Percentiles rank a stretch among this genome's conserved stretches.
Evolutionary conservation across 768 basidiomycete species (phyloP).

Genomic region (Boletus rubescentipes): DNA sequence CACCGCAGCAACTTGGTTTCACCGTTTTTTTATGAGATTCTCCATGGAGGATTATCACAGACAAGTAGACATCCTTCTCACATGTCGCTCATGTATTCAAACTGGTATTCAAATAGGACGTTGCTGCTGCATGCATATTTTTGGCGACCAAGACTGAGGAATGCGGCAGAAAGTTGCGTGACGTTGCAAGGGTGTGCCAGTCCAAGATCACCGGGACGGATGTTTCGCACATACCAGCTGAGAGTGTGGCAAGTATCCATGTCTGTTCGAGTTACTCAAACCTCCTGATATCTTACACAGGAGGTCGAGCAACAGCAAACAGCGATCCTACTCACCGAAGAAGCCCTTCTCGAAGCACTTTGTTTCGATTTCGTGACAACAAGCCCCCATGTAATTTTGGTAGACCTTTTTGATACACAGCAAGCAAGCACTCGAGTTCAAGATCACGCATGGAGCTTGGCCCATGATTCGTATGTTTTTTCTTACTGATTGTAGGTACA

Average conservation of each 20-base stretch:
- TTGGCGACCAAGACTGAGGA: slow-evolving; percentile 92
- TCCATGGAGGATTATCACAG: slow-evolving; percentile 84
- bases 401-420: slow-evolving; percentile 65
- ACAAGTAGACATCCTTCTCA: slow-evolving; percentile 40
- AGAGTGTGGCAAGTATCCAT: slow-evolving; percentile 55
- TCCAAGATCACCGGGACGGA: slow-evolving; percentile 64
- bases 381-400: slow-evolving; percentile 73
- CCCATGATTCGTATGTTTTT: slow-evolving; percentile 76
- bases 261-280: background rate
- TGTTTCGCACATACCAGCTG: slow-evolving; percentile 53
- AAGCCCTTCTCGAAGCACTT: slow-evolving; percentile 74
- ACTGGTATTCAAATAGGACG: slow-evolving; percentile 49
- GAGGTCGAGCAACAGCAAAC: slow-evolving; percentile 73
- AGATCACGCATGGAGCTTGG: slow-evolving; percentile 83
- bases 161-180: slow-evolving; percentile 82
- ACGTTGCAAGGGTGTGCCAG: slow-evolving; percentile 74
- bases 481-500: background rate
- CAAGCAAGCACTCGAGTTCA: slow-evolving; percentile 50
- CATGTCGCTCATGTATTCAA: slow-evolving; percentile 10
- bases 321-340: slow-evolving; percentile 71
- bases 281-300: slow-evolving; percentile 37
- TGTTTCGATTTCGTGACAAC: slow-evolving; percentile 84
- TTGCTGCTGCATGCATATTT: slow-evolving; percentile 84
- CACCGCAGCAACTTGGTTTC: slow-evolving; percentile 89
- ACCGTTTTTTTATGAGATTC: slow-evolving; percentile 87